A percentile compares a stretch with the other conserved stretches of the same genome.
Evolutionary conservation across 345 rosid species (phyloP).

Genomic region (Sonneratia alba): DNA sequence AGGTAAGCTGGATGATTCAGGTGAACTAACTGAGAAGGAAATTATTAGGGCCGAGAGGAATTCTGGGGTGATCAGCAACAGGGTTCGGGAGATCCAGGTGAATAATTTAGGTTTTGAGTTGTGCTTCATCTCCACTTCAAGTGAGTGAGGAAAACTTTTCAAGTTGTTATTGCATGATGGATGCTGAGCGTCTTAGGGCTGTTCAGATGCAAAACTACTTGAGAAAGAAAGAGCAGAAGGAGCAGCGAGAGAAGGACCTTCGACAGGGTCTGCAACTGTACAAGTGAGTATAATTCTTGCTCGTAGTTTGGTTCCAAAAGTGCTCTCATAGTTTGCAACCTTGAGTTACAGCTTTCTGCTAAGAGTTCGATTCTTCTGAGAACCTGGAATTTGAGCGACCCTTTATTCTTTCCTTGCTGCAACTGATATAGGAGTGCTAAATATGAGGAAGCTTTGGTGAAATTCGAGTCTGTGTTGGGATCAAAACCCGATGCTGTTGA

Average conservation of each 20-base stretch:
- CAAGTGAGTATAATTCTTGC: conserved; percentile 28
- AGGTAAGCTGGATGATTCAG: conserved; percentile 60
- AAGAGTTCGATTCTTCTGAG: neutral
- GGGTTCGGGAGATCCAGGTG: conserved; percentile 89
- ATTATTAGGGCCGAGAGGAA: conserved; percentile 95
- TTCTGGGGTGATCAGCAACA: conserved; percentile 67
- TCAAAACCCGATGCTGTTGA: conserved; percentile 67
- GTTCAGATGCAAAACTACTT: conserved; percentile 69
- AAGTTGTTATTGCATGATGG: neutral
- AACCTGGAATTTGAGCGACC: neutral
- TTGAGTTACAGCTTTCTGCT: neutral
- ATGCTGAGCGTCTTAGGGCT: conserved; percentile 2
- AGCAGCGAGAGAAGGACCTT: conserved; percentile 60
- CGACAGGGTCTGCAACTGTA: conserved; percentile 75
- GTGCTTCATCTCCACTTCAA: neutral
- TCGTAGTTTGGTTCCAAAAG: neutral
- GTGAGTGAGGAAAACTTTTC: neutral
- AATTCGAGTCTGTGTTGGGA: conserved; percentile 90
- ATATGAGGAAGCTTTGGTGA: conserved; percentile 78
- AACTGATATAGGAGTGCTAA: conserved; percentile 45
- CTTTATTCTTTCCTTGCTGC: conserved; percentile 5
- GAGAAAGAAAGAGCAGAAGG: conserved; percentile 70
- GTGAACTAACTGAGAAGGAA: conserved; percentile 84
- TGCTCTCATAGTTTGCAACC: neutral
- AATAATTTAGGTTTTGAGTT: conserved; percentile 8